Evolutionary conservation across 768 basidiomycete species (phyloP).

Genomic region (Russula sp.): DNA sequence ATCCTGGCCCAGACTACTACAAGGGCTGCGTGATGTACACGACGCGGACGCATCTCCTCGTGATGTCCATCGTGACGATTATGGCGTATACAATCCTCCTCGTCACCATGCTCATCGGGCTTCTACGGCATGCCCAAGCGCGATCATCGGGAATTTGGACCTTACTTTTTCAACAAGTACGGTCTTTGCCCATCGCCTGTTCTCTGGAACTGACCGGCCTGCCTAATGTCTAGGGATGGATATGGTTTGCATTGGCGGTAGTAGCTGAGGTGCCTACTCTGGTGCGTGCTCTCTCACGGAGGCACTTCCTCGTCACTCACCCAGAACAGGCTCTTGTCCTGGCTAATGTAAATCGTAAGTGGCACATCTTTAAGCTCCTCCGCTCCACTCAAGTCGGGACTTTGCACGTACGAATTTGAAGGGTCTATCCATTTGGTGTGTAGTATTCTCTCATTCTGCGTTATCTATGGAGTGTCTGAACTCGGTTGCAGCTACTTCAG

Average conservation of each 20-base stretch:
- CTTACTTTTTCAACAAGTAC: slow-evolving; percentile 11
- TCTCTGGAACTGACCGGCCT: background rate
- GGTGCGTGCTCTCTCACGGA: background rate
- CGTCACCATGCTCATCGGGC: slow-evolving; percentile 1
- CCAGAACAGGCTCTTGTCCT: background rate
- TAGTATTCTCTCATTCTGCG: background rate
- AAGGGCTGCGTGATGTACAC: background rate
- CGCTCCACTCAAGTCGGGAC: background rate
- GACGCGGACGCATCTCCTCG: background rate
- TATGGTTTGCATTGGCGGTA: slow-evolving; percentile 13
- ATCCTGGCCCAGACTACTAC: slow-evolving; percentile 6
- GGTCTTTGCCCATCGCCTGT: too few relatives aligned
- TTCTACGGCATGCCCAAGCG: background rate
- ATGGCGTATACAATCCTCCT: slow-evolving; percentile 5
- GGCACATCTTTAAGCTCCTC: background rate
- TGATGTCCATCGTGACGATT: slow-evolving; percentile 9
- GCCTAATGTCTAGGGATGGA: slow-evolving; percentile 6
- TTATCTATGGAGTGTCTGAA: background rate
- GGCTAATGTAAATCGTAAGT: slow-evolving; percentile 4
- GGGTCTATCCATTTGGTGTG: slow-evolving; percentile 8
- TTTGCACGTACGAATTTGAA: background rate
- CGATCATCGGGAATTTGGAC: slow-evolving; percentile 8
- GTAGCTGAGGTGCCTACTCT: slow-evolving; percentile 14
- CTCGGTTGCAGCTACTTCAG: slow-evolving; percentile 1
- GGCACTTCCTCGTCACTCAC: background rate